Conservation (phyloP, 495 filamentous ascomycete species). For the Hypomontagnella submonticulosa region DNA sequence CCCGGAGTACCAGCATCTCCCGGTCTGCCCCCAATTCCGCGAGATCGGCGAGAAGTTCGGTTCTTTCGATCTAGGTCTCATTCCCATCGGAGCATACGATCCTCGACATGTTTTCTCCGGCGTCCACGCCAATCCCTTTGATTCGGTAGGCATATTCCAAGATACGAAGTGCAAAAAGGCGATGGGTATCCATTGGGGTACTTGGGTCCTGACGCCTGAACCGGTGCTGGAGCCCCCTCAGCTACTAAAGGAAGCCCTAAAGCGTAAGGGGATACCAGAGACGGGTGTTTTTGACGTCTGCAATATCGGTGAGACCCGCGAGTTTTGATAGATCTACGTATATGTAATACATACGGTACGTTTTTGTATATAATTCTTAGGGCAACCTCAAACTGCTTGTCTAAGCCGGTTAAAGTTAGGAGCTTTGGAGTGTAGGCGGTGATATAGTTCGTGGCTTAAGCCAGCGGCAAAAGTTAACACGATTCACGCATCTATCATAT, state of each 20-base stretch:
- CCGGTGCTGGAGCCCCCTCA: slow-evolving; percentile 85
- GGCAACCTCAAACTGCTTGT: too few relatives aligned
- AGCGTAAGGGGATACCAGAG: slow-evolving; percentile 72
- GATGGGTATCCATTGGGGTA: slow-evolving; percentile 94
- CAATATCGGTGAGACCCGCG: slow-evolving; percentile 86
- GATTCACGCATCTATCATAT: background rate
- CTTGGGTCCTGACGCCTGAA: slow-evolving; percentile 90
- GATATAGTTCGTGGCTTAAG: background rate
- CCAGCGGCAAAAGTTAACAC: background rate
- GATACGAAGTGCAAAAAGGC: slow-evolving; percentile 87
- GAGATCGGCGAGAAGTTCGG: slow-evolving; percentile 85
- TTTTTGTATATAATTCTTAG: background rate
- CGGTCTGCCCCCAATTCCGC: slow-evolving; percentile 85
- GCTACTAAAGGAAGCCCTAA: slow-evolving; percentile 80
- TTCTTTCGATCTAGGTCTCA: slow-evolving; percentile 91
- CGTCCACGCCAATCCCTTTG: slow-evolving; percentile 90
- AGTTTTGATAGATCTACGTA: slow-evolving; percentile 61
- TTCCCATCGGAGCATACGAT: slow-evolving; percentile 93
- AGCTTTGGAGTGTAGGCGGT: background rate
- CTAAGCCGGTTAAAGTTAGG: background rate
- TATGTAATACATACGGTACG: background rate
- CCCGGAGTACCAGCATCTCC: slow-evolving; percentile 71
- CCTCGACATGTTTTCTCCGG: slow-evolving; percentile 79
- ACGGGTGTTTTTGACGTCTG: slow-evolving; percentile 87
- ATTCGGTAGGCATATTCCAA: slow-evolving; percentile 88